Evolutionary conservation across 495 filamentous ascomycete genomes (phyloP), one percentile per base, ranked within the genome.

Genomic region (Penicillium daleae): DNA sequence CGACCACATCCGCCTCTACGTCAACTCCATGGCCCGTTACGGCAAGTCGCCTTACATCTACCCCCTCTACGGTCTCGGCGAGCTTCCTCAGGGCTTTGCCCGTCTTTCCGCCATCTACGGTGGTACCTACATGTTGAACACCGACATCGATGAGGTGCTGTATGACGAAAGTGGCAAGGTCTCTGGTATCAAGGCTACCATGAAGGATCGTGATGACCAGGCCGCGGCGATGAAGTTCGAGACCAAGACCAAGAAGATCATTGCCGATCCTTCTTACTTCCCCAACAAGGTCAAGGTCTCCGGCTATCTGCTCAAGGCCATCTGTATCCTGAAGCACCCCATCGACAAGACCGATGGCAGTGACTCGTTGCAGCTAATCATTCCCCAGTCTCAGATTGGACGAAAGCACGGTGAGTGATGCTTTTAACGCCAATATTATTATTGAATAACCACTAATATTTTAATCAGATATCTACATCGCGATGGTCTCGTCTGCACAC

Each of bases 21-120:
- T 94, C 67, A 97, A 96, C 82, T 96, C 92, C 27, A 97, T 99
- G 83, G 92, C 95, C 37, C 89, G 96, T 63, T 98, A 98, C 78
- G 95, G 95, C 74, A 98, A 97, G 79, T 97, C 93, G 21, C 95
- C 95, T 17, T 99, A 99, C 80, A 98, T 99, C 80, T 99, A 98
- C 81, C 95, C 95, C 21, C 89, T 97, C 13, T 97, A 99, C 77
- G 95, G 95, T 60, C 86, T 99, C 24, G 95, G 96, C 69, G 95
- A 99, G 80, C 87, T 99, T 37, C 95, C 95, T 27, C 96, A 99
- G 82, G 94, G 96, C 57, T 99, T 99, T 73, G 96, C 95, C 50
- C 94, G 96, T 72, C 83, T 98, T 35, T 97, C 93, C 12, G 95
- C 95, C 71, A 97, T 98, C 78, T 97, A 98, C 74, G 96, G 96